A percentile compares a stretch with the other conserved stretches of the same genome.
phyloP scores from a whole-genome alignment of 108 stramenopile genomes.

The Pseudonitzschia delicatissima region DNA sequence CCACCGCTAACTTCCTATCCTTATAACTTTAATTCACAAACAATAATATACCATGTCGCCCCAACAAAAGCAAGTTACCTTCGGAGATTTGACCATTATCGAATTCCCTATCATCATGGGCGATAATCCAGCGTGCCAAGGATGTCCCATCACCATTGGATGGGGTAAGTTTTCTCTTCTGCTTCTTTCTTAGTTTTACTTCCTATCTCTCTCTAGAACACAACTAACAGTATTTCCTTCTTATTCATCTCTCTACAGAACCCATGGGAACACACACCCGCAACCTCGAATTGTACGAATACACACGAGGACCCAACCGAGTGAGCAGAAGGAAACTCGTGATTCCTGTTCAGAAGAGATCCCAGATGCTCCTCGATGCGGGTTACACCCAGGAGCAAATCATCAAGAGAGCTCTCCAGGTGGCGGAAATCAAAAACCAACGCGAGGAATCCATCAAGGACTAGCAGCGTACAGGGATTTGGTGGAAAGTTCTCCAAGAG shows the following conservation, averaged over 20 bases:
- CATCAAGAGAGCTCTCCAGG: slow-evolving; percentile 8
- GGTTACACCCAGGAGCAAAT: slow-evolving; percentile 29
- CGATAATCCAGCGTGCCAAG: slow-evolving; percentile 32
- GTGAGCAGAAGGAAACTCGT: slow-evolving; percentile 13
- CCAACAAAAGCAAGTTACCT: slow-evolving; percentile 15
- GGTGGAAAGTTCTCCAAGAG: neutral
- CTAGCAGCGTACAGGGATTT: neutral
- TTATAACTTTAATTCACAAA: too few species aligned
- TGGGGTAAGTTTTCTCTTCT: slow-evolving; percentile 14
- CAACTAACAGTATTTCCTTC: neutral
- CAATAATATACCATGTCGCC: slow-evolving; percentile 6
- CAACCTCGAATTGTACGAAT: slow-evolving; percentile 25
- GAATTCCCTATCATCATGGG: slow-evolving; percentile 37
- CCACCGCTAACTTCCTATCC: too few species aligned
- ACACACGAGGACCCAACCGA: slow-evolving; percentile 7
- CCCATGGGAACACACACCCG: slow-evolving; percentile 1
- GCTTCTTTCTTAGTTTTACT: neutral
- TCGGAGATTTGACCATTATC: slow-evolving; percentile 19
- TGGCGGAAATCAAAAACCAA: slow-evolving; percentile 21
- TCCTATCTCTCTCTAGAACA: neutral
- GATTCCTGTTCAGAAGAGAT: slow-evolving; percentile 30
- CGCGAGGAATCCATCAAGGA: slow-evolving; percentile 17
- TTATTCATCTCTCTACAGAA: neutral
- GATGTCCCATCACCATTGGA: slow-evolving; percentile 35
- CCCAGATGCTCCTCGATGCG: slow-evolving; percentile 17